phyloP scores from a whole-genome alignment of 768 basidiomycete genomes.

The Podaxis mareebaensis region DNA sequence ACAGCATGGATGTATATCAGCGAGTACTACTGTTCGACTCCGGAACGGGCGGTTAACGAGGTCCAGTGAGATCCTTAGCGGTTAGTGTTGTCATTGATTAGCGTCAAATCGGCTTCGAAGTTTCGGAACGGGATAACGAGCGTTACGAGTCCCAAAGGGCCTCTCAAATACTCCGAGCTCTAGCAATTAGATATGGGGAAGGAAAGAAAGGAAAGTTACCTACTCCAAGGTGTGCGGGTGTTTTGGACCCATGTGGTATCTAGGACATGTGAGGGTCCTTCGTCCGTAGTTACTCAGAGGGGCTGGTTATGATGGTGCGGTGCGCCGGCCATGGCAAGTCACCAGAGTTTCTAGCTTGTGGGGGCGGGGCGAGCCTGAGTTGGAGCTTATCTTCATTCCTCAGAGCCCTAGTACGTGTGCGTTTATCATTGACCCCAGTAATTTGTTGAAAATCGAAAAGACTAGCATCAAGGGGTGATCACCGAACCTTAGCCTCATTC shows the following conservation, averaged over 20 bases:
- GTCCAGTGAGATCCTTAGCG: too few species aligned
- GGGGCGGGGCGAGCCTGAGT: not conserved
- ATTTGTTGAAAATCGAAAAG: too few species aligned
- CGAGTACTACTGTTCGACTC: too few species aligned
- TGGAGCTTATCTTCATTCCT: not conserved
- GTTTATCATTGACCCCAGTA: not conserved
- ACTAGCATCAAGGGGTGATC: too few species aligned
- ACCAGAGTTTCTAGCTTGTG: not conserved
- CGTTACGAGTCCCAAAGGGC: not conserved
- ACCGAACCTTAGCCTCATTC: not conserved
- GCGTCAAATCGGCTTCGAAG: not conserved
- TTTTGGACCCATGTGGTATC: too few species aligned
- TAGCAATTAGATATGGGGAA: not conserved
- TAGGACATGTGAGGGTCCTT: not conserved
- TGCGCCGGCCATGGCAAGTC: not conserved
- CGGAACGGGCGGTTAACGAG: too few species aligned
- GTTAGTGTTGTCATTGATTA: too few species aligned
- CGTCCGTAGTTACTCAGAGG: not conserved
- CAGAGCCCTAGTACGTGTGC: not conserved
- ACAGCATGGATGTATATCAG: not conserved
- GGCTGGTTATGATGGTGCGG: not conserved
- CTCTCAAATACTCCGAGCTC: not conserved
- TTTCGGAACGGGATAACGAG: not conserved
- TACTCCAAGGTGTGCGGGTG: too few species aligned
- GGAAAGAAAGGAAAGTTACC: too few species aligned